Evolutionary conservation across 1,284 basidiomycete genomes (phyloP), one percentile per base, ranked within the genome.

Genomic region (Jaminaea rosea): DNA sequence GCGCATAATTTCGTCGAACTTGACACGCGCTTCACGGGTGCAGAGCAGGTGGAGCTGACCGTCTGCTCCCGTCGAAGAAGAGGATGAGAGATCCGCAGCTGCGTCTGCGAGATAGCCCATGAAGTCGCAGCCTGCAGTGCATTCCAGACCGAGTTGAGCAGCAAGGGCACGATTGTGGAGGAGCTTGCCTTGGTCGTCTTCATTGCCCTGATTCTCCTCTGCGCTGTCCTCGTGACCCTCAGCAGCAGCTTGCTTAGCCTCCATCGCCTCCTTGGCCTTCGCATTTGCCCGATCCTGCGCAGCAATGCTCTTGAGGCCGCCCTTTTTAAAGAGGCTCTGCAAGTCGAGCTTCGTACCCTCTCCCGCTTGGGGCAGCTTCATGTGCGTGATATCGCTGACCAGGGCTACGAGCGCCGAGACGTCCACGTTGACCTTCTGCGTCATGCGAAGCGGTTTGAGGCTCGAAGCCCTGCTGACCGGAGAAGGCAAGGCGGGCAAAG

Each of bases 321-420:
- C 23, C 6, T n/a, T 23, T n/a, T 23, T n/a, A 23, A 42, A 42
- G 19, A 42, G 39, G 4, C 19, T 21, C 15, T 42, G 19, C 6
- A 42, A 24, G 39, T 42, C 39, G 13, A 42, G 11, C 11, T 42
- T 24, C 7, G 34, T 17, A 2, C 19, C 19, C n/a, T n/a, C n/a
- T n/a, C n/a, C n/a, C n/a, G n/a, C n/a, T n/a, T n/a, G n/a, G n/a
- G 46, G 46, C 21, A 37, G 26, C 3, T 27, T 24, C 47, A 53
- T 44, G 51, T 67, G 65, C 3, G 63, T 53, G 6, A 62, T 67
- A 31, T 69, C 65, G 49, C 61, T 64, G 32, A 57, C 58, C 2
- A 71, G 55, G 0, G 67, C 69, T 17, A 71, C 56, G 29, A 69
- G 55, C 10, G 60, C 62, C 6, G 67, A 68, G 24, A 67, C 58